Conservation (phyloP, 257 asterid genomes). For the Ilex asprella region DNA sequence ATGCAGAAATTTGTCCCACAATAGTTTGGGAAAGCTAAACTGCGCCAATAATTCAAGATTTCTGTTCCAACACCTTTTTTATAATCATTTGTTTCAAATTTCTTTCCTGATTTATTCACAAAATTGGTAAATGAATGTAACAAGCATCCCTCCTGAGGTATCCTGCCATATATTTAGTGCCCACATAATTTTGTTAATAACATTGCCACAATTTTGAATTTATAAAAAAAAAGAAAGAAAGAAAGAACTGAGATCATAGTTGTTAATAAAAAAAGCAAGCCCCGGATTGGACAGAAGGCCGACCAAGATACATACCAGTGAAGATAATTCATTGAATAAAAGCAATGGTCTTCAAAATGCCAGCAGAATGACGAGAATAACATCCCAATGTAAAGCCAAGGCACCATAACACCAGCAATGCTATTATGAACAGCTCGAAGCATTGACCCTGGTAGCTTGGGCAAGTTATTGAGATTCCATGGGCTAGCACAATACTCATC, state of each 20-base stretch:
- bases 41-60: too few relatives aligned
- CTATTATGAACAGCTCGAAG: constrained; percentile 81
- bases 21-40: too few relatives aligned
- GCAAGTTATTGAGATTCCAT: constrained; percentile 94
- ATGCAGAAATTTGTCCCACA: too few relatives aligned
- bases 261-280: background rate
- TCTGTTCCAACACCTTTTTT: too few relatives aligned
- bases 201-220: too few relatives aligned
- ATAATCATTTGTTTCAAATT: too few relatives aligned
- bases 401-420: constrained; percentile 98
- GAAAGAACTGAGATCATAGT: background rate
- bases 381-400: constrained; percentile 96
- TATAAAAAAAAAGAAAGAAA: too few relatives aligned
- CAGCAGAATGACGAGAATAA: constrained; percentile 92
- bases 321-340: constrained; percentile 92
- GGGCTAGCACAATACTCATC: constrained; percentile 74
- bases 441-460: constrained; percentile 85
- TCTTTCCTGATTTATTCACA: too few relatives aligned
- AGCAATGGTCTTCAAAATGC: constrained; percentile 99
- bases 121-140: too few relatives aligned
- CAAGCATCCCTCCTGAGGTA: too few relatives aligned
- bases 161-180: too few relatives aligned
- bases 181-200: too few relatives aligned
- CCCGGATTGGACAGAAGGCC: background rate
- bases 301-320: constrained; percentile 62